phyloP scores from a whole-genome alignment of 805 yeast genomes.

The Komagataella phaffii region DNA sequence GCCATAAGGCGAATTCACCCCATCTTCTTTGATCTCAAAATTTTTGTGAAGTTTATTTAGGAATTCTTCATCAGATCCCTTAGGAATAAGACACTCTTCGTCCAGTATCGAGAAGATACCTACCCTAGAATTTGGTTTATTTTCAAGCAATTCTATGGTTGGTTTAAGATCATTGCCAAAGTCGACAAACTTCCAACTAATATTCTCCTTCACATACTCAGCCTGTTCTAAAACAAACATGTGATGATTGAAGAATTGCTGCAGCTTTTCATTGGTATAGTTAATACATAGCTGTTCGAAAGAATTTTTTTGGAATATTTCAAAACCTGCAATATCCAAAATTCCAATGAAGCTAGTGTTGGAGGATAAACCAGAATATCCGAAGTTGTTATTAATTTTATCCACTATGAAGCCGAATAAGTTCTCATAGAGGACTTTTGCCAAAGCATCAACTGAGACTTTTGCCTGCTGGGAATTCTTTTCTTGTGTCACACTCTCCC shows the following conservation, averaged over 20 bases:
- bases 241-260: slow-evolving; percentile 50
- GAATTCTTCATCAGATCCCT: slow-evolving; percentile 72
- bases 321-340: slow-evolving; percentile 50
- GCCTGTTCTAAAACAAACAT: slow-evolving; percentile 48
- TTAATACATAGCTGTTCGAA: slow-evolving; percentile 51
- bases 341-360: slow-evolving; percentile 35
- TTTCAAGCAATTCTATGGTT: slow-evolving; percentile 86
- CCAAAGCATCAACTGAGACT: slow-evolving; percentile 70
- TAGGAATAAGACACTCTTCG: slow-evolving; percentile 93
- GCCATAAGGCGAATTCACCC: not conserved
- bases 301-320: slow-evolving; percentile 41
- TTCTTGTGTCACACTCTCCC: slow-evolving; percentile 71
- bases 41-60: slow-evolving; percentile 61
- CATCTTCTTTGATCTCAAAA: slow-evolving; percentile 34
- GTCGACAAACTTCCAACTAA: slow-evolving; percentile 68
- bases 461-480: slow-evolving; percentile 71
- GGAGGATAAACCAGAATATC: slow-evolving; percentile 10
- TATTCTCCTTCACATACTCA: slow-evolving; percentile 44
- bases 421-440: slow-evolving; percentile 79
- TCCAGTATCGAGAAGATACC: slow-evolving; percentile 81
- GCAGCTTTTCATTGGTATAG: slow-evolving; percentile 46
- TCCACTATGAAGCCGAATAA: slow-evolving; percentile 67
- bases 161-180: slow-evolving; percentile 92
- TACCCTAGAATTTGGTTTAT: slow-evolving; percentile 32
- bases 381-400: slow-evolving; percentile 59